These are phyloP conservation scores for Ustilago bromivora DNA, from an alignment of 1,284 basidiomycete species.

Conservation along the genomic window DNA sequence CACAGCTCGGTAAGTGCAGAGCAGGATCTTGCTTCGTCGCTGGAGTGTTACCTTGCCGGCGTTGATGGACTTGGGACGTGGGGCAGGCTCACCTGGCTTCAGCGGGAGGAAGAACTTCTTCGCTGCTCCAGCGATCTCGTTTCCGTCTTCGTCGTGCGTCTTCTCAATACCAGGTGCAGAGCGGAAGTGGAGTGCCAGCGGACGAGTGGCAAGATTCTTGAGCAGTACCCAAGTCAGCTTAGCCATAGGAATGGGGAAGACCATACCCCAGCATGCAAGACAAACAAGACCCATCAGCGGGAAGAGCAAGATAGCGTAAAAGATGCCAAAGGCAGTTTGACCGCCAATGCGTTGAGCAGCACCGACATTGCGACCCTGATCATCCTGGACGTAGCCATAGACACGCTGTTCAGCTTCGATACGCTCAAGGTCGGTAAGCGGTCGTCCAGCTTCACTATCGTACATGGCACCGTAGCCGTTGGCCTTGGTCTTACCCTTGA, in stretches of 20 bases:
- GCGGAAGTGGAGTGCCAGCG: slow-evolving; percentile 90
- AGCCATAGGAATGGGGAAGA: slow-evolving; percentile 97
- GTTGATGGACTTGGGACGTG: slow-evolving; percentile 69
- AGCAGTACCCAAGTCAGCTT: slow-evolving; percentile 94
- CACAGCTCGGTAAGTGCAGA: slow-evolving; percentile 93
- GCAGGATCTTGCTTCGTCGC: slow-evolving; percentile 78
- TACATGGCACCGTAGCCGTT: slow-evolving; percentile 35
- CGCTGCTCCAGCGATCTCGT: slow-evolving; percentile 50
- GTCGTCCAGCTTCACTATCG: slow-evolving; percentile 25
- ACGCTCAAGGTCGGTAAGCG: slow-evolving; percentile 47
- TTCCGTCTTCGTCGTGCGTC: slow-evolving; percentile 61
- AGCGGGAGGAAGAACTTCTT: slow-evolving; percentile 62
- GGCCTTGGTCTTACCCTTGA: slow-evolving; percentile 53
- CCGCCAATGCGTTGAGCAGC: slow-evolving; percentile 52
- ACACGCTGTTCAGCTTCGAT: slow-evolving; percentile 57
- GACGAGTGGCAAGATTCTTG: slow-evolving; percentile 82
- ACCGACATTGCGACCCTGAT: slow-evolving; percentile 60
- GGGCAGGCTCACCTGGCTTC: slow-evolving; percentile 70
- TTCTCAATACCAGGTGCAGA: slow-evolving; percentile 66
- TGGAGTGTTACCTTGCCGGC: slow-evolving; percentile 71
- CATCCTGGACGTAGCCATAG: slow-evolving; percentile 65
- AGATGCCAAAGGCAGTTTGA: slow-evolving; percentile 70
- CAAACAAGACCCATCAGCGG: slow-evolving; percentile 79
- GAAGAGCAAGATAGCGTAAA: slow-evolving; percentile 88
- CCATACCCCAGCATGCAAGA: slow-evolving; percentile 88